phyloP scores from a whole-genome alignment of 805 yeast species.

The Candida broadrunensis region DNA sequence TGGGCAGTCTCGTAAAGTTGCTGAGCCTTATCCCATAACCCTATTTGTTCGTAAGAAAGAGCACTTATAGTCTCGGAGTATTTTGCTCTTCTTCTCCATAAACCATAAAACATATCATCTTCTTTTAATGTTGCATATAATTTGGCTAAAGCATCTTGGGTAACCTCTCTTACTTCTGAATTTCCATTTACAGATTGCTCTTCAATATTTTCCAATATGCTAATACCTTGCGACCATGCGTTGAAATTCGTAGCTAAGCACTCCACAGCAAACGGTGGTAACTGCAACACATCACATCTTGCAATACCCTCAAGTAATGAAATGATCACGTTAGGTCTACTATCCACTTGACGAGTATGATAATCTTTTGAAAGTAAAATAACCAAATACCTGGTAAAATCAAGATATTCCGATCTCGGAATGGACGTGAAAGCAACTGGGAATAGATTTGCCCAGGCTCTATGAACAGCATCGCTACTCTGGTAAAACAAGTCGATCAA shows the following conservation, averaged over 20 bases:
- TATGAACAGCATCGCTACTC: conserved; percentile 73
- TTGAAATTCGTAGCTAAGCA: conserved; percentile 83
- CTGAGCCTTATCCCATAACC: conserved; percentile 91
- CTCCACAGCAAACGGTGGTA: conserved; percentile 93
- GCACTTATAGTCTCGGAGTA: conserved; percentile 93
- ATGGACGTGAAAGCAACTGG: conserved; percentile 76
- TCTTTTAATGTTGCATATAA: conserved; percentile 86
- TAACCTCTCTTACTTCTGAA: conserved; percentile 74
- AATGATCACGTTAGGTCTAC: conserved; percentile 82
- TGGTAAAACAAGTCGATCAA: conserved; percentile 78
- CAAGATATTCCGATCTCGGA: conserved; percentile 76
- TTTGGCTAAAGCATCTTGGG: conserved; percentile 87
- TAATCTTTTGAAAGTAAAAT: conserved; percentile 84
- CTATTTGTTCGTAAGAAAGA: conserved; percentile 89
- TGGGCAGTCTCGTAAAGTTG: conserved; percentile 95
- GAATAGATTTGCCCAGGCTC: conserved; percentile 80
- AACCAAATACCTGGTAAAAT: conserved; percentile 78
- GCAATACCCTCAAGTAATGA: conserved; percentile 83
- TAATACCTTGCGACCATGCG: conserved; percentile 88
- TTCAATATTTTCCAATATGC: conserved; percentile 74
- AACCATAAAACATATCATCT: conserved; percentile 95
- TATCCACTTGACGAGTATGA: conserved; percentile 85
- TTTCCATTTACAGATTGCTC: conserved; percentile 59
- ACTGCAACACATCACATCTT: conserved; percentile 63
- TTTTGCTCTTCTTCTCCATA: conserved; percentile 96